A percentile compares a stretch with the other conserved stretches of the same genome.
These are phyloP conservation scores for Tylopilus rubrobrunneus DNA, from an alignment of 768 basidiomycete species.

Conservation along the genomic window DNA sequence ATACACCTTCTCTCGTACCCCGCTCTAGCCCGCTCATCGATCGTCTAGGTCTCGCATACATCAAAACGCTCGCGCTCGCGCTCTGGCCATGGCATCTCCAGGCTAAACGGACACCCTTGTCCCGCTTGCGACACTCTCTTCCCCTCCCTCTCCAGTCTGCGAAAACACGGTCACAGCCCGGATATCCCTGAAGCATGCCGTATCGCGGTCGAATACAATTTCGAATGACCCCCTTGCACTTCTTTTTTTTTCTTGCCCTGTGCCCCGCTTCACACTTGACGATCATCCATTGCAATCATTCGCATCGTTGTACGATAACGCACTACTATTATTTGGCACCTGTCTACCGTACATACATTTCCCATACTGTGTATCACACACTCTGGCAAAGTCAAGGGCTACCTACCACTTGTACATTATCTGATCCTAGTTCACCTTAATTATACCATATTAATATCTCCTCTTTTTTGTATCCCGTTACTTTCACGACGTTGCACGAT, in stretches of 20 bases:
- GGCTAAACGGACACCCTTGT: constrained; percentile 56
- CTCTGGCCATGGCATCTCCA: constrained; percentile 34
- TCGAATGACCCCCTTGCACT: constrained; percentile 40
- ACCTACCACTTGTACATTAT: constrained; percentile 27
- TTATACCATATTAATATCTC: constrained; percentile 35
- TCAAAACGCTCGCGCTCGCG: constrained; percentile 56
- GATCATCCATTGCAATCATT: constrained; percentile 19
- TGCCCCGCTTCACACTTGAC: constrained; percentile 5
- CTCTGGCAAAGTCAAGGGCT: constrained; percentile 15
- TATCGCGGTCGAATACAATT: constrained; percentile 69
- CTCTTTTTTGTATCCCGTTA: constrained; percentile 1
- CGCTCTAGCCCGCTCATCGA: constrained; percentile 14
- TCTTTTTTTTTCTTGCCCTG: background rate
- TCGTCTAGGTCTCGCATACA: constrained; percentile 43
- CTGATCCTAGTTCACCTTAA: constrained; percentile 25
- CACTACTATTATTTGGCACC: constrained; percentile 24
- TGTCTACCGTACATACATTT: constrained; percentile 25
- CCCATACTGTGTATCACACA: constrained; percentile 18
- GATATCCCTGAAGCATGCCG: constrained; percentile 65
- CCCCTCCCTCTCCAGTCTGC: constrained; percentile 52
- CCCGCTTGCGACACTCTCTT: constrained; percentile 74
- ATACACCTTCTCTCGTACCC: background rate
- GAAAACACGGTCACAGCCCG: constrained; percentile 54
- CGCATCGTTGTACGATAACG: constrained; percentile 29
- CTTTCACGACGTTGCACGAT: background rate